These are phyloP conservation scores for Hura crepitans DNA, from an alignment of 441 rosid species.

Conservation along the genomic window DNA sequence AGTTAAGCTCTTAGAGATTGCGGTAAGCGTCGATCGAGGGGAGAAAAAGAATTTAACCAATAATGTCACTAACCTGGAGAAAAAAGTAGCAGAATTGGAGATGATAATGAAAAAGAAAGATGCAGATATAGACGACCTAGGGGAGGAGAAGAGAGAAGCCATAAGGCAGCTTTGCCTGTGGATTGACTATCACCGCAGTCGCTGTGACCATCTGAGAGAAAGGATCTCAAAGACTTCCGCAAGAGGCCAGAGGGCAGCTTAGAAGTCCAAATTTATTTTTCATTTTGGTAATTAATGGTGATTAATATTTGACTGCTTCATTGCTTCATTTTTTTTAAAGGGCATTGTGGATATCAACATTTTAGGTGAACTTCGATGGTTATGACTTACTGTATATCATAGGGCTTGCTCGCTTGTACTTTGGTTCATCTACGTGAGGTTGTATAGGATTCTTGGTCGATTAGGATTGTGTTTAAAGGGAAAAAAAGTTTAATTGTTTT, in stretches of 20 bases:
- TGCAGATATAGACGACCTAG: slow-evolving; percentile 41
- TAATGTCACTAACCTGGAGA: slow-evolving; percentile 35
- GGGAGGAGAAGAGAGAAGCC: slow-evolving; percentile 91
- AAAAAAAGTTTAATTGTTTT: background rate
- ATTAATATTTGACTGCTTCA: slow-evolving; percentile 23
- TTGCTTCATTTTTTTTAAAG: slow-evolving; percentile 8
- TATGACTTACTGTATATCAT: background rate
- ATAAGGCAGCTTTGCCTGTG: slow-evolving; percentile 83
- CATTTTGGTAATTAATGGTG: slow-evolving; percentile 17
- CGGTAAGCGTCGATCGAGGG: slow-evolving; percentile 37
- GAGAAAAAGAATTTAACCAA: slow-evolving; percentile 47
- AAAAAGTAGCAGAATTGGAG: slow-evolving; percentile 39
- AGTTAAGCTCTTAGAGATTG: slow-evolving; percentile 43
- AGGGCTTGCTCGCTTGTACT: background rate
- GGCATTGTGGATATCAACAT: slow-evolving; percentile 12
- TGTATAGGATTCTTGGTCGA: slow-evolving; percentile 13
- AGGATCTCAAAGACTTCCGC: slow-evolving; percentile 38
- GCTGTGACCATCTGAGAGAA: slow-evolving; percentile 56
- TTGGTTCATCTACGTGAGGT: slow-evolving; percentile 4
- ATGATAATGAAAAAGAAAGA: slow-evolving; percentile 47
- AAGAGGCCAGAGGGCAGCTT: slow-evolving; percentile 45
- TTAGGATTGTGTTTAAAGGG: background rate
- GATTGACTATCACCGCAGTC: slow-evolving; percentile 66
- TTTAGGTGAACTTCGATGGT: background rate
- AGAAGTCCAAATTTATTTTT: slow-evolving; percentile 19